phyloP scores from a whole-genome alignment of 257 asterid species.

The Ilex aquifolium region DNA sequence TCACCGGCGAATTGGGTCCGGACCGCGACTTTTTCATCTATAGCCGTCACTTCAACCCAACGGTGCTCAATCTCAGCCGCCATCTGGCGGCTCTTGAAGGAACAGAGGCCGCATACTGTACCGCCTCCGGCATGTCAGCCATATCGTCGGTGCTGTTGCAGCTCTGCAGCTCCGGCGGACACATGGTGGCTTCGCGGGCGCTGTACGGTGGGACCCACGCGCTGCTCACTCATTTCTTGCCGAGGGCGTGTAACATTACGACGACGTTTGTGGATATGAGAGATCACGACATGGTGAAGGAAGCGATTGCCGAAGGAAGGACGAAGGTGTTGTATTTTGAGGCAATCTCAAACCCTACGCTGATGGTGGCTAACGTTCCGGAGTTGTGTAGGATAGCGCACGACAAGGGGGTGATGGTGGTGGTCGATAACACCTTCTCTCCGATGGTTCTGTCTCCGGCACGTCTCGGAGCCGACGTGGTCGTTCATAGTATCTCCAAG shows the following conservation, averaged over 20 bases:
- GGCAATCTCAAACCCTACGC: constrained; percentile 70
- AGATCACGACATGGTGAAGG: constrained; percentile 45
- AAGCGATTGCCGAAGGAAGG: constrained; percentile 54
- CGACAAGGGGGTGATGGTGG: constrained; percentile 78
- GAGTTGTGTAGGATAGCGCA: constrained; percentile 75
- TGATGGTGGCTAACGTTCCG: constrained; percentile 85
- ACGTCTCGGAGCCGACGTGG: constrained; percentile 85
- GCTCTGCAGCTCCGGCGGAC: constrained; percentile 88
- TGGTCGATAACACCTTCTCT: constrained; percentile 85
- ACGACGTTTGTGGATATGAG: constrained; percentile 79
- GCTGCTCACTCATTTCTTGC: constrained; percentile 65
- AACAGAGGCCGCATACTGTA: constrained; percentile 95
- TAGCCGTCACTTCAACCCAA: constrained; percentile 96
- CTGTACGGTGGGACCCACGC: constrained; percentile 97
- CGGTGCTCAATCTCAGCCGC: constrained; percentile 84
- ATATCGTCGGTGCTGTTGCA: constrained; percentile 77
- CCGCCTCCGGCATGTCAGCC: constrained; percentile 97
- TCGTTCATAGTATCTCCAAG: constrained; percentile 85
- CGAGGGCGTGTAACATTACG: constrained; percentile 75
- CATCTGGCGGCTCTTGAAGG: constrained; percentile 91
- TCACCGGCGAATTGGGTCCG: constrained; percentile 87
- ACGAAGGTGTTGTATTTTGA: constrained; percentile 81
- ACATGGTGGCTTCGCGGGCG: constrained; percentile 72
- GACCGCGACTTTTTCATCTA: constrained; percentile 87
- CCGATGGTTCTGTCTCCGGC: constrained; percentile 98